These are phyloP conservation scores for Plasmodium inui DNA, from an alignment of 169 alveolate species.

Conservation along the genomic window DNA sequence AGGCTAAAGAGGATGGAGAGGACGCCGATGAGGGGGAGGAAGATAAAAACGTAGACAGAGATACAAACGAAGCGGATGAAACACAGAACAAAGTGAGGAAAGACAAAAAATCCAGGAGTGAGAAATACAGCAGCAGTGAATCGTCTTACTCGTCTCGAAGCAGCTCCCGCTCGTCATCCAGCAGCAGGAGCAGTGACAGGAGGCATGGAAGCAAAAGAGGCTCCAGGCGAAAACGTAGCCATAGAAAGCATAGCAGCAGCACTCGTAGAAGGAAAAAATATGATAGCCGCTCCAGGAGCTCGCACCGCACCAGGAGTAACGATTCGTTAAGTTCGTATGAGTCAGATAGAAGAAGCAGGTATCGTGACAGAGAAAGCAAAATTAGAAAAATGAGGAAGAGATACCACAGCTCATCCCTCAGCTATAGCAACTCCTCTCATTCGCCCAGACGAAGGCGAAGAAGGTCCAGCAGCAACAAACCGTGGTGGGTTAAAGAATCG, in stretches of 20 bases:
- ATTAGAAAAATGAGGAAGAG: background rate
- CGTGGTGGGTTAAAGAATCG: conserved; percentile 74
- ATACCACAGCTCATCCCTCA: background rate
- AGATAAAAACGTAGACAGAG: background rate
- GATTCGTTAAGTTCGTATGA: conserved; percentile 35
- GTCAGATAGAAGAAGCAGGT: background rate
- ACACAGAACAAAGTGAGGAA: background rate
- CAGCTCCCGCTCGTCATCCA: background rate
- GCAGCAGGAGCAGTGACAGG: background rate
- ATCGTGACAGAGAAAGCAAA: background rate
- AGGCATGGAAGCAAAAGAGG: background rate
- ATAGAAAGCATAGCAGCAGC: background rate
- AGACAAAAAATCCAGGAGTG: conserved; percentile 9
- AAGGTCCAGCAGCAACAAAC: conserved; percentile 32
- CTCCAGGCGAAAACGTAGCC: background rate
- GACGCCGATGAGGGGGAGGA: background rate
- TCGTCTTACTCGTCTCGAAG: background rate
- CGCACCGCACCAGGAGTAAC: background rate
- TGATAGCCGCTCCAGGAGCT: conserved; percentile 14
- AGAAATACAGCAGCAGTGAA: conserved; percentile 24
- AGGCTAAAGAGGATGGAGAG: background rate
- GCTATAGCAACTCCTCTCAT: conserved; percentile 24
- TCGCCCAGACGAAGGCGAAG: conserved; percentile 15
- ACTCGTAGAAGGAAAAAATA: background rate
- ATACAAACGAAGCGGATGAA: background rate